Base-by-base conservation (phyloP, 257 asterid species). In the Solanum chaucha region DNA sequence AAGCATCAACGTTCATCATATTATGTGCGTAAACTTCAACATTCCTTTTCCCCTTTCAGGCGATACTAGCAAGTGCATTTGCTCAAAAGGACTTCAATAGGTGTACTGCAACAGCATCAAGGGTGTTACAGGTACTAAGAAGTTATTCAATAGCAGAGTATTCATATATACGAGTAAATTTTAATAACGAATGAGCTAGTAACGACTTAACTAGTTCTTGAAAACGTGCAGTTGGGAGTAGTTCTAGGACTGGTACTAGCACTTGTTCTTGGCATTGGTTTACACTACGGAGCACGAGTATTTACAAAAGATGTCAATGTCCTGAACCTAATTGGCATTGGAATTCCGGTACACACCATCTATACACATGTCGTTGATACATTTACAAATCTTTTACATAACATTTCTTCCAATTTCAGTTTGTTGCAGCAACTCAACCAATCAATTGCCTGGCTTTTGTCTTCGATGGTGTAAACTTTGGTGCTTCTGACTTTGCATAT, bases 391-490 rank as follows among this genome's bases (percentile, higher is more conserved):
- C 26, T 46, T 80, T 80, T 38, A 46, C 84, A 8, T 2, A 51
- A 64, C 71, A 20, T 26, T 36, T 55, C 44, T 84, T 88, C 51
- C 55, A 22, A 32, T 77, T 34, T 40, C 94, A 93, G 97, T 95
- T 95, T 83, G 95, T 94, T 32, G 96, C 97, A 86, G 96, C 93
- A 15, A 91, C 97, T 67, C 97, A 93, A 64, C 98, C 98, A 30
- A 91, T 94, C 90, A 95, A 94, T 86, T 91, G 95, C 5, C 32
- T 95, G 87, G 96, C 98, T 84, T 95, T 95, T 40, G 98, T 95
- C 35, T 93, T 94, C 46, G 98, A 95, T 71, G 97, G 97, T 34
- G 93, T 95, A 24, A 94, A 94, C 84, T 93, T 94, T 78, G 96
- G 97, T 38, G 97, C 95, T 32, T 93, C 97, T 0, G 97, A 94